Evolutionary conservation across 169 alveolate genomes (phyloP), one percentile per base, ranked within the genome.

Genomic region (Besnoitia besnoiti): DNA sequence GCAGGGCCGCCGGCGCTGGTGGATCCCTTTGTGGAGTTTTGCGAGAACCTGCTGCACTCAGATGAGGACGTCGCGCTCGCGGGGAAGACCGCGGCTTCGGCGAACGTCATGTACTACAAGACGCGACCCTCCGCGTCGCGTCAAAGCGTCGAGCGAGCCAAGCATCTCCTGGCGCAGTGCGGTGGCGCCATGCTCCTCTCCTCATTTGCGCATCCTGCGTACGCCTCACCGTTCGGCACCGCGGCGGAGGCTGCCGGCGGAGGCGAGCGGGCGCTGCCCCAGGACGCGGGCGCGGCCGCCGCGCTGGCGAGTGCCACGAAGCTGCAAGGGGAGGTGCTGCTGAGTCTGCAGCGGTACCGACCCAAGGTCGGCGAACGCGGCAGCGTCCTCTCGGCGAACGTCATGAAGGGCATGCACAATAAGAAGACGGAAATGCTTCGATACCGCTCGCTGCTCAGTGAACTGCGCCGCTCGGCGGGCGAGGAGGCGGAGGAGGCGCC

Each of bases 71-170:
- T 51, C 67, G 91, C 91, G 39, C 42, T 95, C 12, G 61, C 80
- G 76, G 87, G 91, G 77, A 80, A 95, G 55, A 92, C 97, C 5
- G 94, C 94, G 93, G 73, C 84, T 50, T 90, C 96, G 39, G 95
- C 97, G 0, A 93, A 94, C 67, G 37, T 59, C 42, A 82, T 95
- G 44, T 95, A 94, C 89, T 94, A 90, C 73, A 95, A 95, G 91
- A 94, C 96, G 37, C 89, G 97, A 33, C 85, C 94, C 19, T 42
- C 97, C 30, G 95, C 97, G 39, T 93, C 96, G 67, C 76, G 87
- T 46, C 90, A 90, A 40, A 92, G 95, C 44, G 80, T 91, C 16
- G 85, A 67, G 55, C 44, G 96, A 55, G 91, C 97, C 62, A 95
- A 91, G 73, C 62, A 33, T 87, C 89, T 84, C 30, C 91, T 93